Evolutionary conservation across 2,329 filamentous ascomycete species (phyloP).

Genomic region (Apiospora koreana): DNA sequence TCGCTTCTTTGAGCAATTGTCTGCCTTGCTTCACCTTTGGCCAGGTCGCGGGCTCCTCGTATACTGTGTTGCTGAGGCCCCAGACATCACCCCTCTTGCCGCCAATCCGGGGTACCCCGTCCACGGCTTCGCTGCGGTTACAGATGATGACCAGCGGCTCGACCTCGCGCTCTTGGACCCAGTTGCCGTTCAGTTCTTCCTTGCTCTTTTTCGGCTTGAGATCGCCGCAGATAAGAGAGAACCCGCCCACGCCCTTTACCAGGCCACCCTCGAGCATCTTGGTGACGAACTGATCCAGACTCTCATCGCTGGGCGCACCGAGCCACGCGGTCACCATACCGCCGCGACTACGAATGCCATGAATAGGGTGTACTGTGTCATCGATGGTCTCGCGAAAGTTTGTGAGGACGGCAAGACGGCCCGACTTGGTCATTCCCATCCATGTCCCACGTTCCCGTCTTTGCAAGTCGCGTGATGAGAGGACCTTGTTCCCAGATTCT

Average conservation of each 20-base stretch:
- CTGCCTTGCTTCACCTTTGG: conserved; percentile 61
- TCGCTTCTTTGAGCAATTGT: conserved; percentile 42
- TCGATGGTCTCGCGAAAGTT: conserved; percentile 63
- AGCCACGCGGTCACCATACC: conserved; percentile 67
- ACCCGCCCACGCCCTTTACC: conserved; percentile 64
- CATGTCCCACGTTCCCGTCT: conserved; percentile 65
- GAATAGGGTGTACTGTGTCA: conserved; percentile 53
- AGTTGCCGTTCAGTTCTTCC: conserved; percentile 16
- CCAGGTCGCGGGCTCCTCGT: conserved; percentile 55
- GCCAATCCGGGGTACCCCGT: conserved; percentile 60
- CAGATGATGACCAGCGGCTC: conserved; percentile 62
- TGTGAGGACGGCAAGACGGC: conserved; percentile 64
- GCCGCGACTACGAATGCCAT: conserved; percentile 59
- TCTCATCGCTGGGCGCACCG: conserved; percentile 47
- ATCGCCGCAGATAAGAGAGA: conserved; percentile 67
- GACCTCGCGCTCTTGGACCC: conserved; percentile 26
- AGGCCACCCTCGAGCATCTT: conserved; percentile 53
- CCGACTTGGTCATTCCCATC: conserved; percentile 62
- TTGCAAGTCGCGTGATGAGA: conserved; percentile 64
- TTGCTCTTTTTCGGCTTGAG: conserved; percentile 38
- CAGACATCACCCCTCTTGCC: conserved; percentile 53
- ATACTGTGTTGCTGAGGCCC: conserved; percentile 65
- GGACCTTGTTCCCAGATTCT: conserved; percentile 44
- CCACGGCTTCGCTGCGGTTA: conserved; percentile 55
- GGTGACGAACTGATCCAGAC: conserved; percentile 51